Conservation (phyloP, 106 monocot genomes). For the Dactylorhiza incarnata region DNA sequence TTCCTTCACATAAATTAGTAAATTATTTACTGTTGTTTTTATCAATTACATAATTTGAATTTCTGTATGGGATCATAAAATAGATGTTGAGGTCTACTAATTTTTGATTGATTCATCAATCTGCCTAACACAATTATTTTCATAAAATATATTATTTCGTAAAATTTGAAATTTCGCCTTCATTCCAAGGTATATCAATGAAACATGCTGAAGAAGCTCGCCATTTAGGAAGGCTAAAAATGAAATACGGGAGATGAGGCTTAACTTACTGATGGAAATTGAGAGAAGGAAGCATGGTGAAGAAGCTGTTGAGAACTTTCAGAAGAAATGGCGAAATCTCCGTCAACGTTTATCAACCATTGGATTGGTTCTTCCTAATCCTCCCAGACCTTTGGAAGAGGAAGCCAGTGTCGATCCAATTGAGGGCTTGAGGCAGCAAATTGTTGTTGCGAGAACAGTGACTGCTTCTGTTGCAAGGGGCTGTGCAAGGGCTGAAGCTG, state of each 20-base stretch:
- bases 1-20: too few relatives aligned
- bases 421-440: constrained; percentile 38
- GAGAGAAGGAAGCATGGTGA: constrained; percentile 74
- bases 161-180: too few relatives aligned
- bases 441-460: constrained; percentile 36
- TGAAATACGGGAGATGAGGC: constrained; percentile 54
- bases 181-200: too few relatives aligned
- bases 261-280: constrained; percentile 57
- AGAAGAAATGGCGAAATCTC: constrained; percentile 43
- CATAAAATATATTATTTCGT: too few relatives aligned
- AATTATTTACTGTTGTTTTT: too few relatives aligned
- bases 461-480: constrained; percentile 37
- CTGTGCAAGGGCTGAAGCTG: constrained; percentile 44
- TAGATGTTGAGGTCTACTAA: too few relatives aligned
- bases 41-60: too few relatives aligned
- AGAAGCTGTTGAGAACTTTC: constrained; percentile 36
- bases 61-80: too few relatives aligned
- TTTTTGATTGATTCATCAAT: too few relatives aligned
- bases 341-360: constrained; percentile 44
- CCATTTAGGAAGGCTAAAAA: constrained; percentile 32
- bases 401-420: constrained; percentile 24
- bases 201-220: too few relatives aligned
- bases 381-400: constrained; percentile 13
- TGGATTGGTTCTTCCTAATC: constrained; percentile 38
- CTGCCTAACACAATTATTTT: too few relatives aligned